phyloP scores from a whole-genome alignment of 2,329 filamentous ascomycete species.

The Rutstroemia sp. region DNA sequence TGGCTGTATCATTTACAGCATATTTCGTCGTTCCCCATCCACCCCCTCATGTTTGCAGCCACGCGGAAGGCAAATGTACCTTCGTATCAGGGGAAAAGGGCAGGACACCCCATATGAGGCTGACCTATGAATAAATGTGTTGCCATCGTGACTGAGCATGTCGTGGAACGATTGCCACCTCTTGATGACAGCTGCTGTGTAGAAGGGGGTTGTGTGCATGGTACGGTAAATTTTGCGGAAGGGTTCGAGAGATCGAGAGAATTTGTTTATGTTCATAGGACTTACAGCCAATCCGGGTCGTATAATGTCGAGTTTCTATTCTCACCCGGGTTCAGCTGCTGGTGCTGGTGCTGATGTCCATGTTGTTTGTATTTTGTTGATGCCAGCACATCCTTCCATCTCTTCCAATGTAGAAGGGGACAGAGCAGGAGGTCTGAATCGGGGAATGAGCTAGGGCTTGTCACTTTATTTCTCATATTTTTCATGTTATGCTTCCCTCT shows the following conservation, averaged over 20 bases:
- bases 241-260: not conserved
- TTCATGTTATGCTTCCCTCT: not conserved
- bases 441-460: not conserved
- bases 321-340: constrained; percentile 9
- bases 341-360: constrained; percentile 2
- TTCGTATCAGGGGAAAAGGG: constrained; percentile 7
- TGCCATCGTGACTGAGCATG: constrained; percentile 11
- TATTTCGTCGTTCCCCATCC: not conserved
- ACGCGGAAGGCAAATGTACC: constrained; percentile 10
- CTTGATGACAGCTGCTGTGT: constrained; percentile 8
- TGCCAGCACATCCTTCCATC: constrained; percentile 11
- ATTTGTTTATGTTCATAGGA: constrained; percentile 7
- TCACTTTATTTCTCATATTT: not conserved
- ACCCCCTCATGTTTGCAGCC: constrained; percentile 7
- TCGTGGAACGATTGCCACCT: constrained; percentile 5
- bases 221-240: constrained; percentile 1
- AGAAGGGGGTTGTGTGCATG: constrained; percentile 9
- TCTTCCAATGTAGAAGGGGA: constrained; percentile 3
- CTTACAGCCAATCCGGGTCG: constrained; percentile 7
- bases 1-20: not conserved
- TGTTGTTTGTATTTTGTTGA: constrained; percentile 7
- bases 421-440: constrained; percentile 1
- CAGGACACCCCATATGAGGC: constrained; percentile 6
- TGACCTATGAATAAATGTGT: constrained; percentile 9
- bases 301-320: constrained; percentile 2